phyloP scores from a whole-genome alignment of 495 filamentous ascomycete species.

The Xylaria venustula region DNA sequence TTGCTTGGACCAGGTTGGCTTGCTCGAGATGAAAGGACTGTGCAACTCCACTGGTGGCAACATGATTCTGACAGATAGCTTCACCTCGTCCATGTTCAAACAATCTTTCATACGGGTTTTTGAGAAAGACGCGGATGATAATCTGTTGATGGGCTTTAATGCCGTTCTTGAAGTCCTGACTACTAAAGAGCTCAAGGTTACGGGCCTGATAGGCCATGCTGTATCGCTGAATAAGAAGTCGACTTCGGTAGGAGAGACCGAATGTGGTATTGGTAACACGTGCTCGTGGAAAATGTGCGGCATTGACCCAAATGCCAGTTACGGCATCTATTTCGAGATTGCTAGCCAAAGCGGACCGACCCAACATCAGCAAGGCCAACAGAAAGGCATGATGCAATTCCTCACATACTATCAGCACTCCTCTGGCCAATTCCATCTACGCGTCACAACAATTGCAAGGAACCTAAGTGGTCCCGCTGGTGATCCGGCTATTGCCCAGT shows the following conservation, averaged over 20 bases:
- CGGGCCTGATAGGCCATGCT: constrained; percentile 95
- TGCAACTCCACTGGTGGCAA: constrained; percentile 96
- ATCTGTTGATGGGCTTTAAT: constrained; percentile 98
- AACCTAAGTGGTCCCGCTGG: constrained; percentile 92
- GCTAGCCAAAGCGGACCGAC: constrained; percentile 88
- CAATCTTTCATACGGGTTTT: constrained; percentile 97
- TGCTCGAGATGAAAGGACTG: constrained; percentile 98
- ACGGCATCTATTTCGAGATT: constrained; percentile 97
- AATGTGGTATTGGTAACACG: constrained; percentile 97
- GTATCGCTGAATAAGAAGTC: constrained; percentile 98
- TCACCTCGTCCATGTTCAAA: constrained; percentile 99
- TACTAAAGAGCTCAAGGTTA: constrained; percentile 98
- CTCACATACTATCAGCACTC: constrained; percentile 99
- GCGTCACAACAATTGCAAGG: constrained; percentile 90
- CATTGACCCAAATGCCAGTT: constrained; percentile 90
- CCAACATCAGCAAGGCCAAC: constrained; percentile 79
- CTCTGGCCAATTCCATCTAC: constrained; percentile 91
- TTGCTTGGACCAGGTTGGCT: constrained; percentile 95
- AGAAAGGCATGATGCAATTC: constrained; percentile 97
- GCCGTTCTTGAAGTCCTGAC: constrained; percentile 94
- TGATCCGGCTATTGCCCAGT: constrained; percentile 95
- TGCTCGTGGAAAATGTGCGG: constrained; percentile 99
- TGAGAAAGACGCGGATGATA: constrained; percentile 92
- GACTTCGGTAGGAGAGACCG: constrained; percentile 92
- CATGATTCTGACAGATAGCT: constrained; percentile 98